Evolutionary conservation across 345 rosid species (phyloP).

Genomic region (Murraya paniculata): DNA sequence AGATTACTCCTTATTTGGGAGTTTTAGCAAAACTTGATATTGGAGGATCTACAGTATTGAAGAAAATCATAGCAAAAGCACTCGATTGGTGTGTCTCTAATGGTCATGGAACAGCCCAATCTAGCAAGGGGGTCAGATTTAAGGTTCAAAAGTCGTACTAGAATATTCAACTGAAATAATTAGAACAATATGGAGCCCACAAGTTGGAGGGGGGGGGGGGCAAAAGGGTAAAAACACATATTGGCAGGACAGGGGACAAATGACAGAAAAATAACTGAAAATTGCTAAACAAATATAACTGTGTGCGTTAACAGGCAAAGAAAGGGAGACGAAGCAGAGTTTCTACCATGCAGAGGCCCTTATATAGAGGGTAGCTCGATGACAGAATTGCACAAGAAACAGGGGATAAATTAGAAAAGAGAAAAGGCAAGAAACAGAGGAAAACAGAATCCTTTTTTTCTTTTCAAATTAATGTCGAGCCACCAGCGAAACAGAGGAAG

Average conservation of each 20-base stretch:
- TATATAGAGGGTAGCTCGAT: not conserved
- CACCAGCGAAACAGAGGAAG: conserved; percentile 33
- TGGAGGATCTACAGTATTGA: too few species aligned
- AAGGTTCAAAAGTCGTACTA: not conserved
- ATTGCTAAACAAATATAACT: not conserved
- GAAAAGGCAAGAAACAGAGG: not conserved
- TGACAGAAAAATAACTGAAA: not conserved
- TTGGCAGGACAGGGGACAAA: not conserved
- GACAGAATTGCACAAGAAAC: too few species aligned
- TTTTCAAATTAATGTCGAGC: conserved; percentile 15
- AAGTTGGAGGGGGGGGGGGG: not conserved
- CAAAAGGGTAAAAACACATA: not conserved
- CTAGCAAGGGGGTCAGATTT: not conserved
- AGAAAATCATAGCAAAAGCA: too few species aligned
- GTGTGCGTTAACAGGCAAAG: not conserved
- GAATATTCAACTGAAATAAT: not conserved
- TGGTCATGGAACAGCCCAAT: too few species aligned
- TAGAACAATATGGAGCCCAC: not conserved
- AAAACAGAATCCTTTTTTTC: not conserved
- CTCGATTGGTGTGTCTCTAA: too few species aligned
- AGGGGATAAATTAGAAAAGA: not conserved
- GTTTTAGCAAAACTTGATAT: too few species aligned
- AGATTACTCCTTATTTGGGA: not conserved
- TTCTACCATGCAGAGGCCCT: not conserved
- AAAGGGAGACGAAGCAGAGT: not conserved